Conservation (phyloP, 2,329 filamentous ascomycete genomes). For the Fusarium sp. region DNA sequence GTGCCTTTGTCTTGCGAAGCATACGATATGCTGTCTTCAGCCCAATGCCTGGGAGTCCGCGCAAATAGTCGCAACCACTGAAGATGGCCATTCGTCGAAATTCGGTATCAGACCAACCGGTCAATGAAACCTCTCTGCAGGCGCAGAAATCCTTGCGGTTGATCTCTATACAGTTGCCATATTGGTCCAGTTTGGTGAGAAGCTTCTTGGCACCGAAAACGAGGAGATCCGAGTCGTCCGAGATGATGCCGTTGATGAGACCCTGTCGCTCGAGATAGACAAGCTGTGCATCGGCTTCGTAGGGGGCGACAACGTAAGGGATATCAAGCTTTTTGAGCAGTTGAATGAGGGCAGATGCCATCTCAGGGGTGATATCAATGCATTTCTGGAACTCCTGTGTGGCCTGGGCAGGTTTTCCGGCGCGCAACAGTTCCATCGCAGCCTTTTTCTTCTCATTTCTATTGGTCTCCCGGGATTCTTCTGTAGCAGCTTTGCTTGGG, state of each 20-base stretch:
- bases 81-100: constrained; percentile 97
- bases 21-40: constrained; percentile 93
- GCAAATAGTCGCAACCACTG: constrained; percentile 95
- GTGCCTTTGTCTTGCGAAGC: constrained; percentile 87
- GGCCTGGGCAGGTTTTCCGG: constrained; percentile 83
- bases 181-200: constrained; percentile 92
- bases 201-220: constrained; percentile 94
- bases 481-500: constrained; percentile 90
- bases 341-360: constrained; percentile 92
- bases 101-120: constrained; percentile 90
- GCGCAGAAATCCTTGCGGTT: constrained; percentile 88
- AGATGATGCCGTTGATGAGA: constrained; percentile 85
- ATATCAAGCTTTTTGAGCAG: constrained; percentile 84
- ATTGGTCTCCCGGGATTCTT: constrained; percentile 77
- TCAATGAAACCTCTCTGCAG: constrained; percentile 86
- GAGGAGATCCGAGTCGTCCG: constrained; percentile 94
- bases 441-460: constrained; percentile 79
- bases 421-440: constrained; percentile 81
- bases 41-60: constrained; percentile 84
- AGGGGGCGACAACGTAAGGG: constrained; percentile 92
- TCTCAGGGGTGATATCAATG: constrained; percentile 93
- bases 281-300: constrained; percentile 97
- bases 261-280: constrained; percentile 91
- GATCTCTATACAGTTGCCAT: constrained; percentile 92
- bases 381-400: constrained; percentile 91